These are phyloP conservation scores for Saitozyma sp. DNA, from an alignment of 768 basidiomycete genomes.

Conservation along the genomic window DNA sequence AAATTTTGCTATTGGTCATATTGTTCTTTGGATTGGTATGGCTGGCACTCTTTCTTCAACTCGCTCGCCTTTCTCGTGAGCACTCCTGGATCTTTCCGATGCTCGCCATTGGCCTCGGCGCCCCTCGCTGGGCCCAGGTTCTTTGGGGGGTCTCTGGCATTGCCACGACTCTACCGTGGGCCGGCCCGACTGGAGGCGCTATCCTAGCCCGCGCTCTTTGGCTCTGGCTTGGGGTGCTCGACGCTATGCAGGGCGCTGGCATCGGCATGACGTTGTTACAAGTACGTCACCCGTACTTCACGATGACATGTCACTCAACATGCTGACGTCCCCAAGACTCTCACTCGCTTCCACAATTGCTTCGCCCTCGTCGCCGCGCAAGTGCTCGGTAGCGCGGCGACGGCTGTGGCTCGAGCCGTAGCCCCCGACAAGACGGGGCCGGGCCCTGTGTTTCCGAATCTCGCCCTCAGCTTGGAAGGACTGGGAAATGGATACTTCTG, in stretches of 20 bases:
- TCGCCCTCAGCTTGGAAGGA: slow-evolving; percentile 65
- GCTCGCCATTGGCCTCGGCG: slow-evolving; percentile 90
- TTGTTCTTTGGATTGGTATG: slow-evolving; percentile 65
- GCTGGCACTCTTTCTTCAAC: slow-evolving; percentile 3
- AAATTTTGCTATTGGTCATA: slow-evolving; percentile 74
- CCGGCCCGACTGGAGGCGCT: slow-evolving; percentile 58
- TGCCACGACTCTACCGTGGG: slow-evolving; percentile 92
- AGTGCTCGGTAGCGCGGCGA: slow-evolving; percentile 81
- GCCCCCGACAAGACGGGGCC: slow-evolving; percentile 64
- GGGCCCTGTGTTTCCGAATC: slow-evolving; percentile 84
- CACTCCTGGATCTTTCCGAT: slow-evolving; percentile 95
- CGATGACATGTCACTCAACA: no score
- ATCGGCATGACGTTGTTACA: slow-evolving; percentile 55
- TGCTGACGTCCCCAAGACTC: no score
- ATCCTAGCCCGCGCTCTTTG: slow-evolving; percentile 83
- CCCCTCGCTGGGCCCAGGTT: slow-evolving; percentile 96
- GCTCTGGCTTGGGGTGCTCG: slow-evolving; percentile 93
- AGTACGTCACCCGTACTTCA: no score
- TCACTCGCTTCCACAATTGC: slow-evolving; percentile 90
- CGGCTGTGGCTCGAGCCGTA: slow-evolving; percentile 75
- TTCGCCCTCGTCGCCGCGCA: slow-evolving; percentile 89
- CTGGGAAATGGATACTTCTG: slow-evolving; percentile 78
- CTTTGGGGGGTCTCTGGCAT: slow-evolving; percentile 93
- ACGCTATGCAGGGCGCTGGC: slow-evolving; percentile 91
- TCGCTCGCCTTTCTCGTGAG: slow-evolving; percentile 73